Conservation (phyloP, 2,329 filamentous ascomycete species). For the Curvularia sp. region DNA sequence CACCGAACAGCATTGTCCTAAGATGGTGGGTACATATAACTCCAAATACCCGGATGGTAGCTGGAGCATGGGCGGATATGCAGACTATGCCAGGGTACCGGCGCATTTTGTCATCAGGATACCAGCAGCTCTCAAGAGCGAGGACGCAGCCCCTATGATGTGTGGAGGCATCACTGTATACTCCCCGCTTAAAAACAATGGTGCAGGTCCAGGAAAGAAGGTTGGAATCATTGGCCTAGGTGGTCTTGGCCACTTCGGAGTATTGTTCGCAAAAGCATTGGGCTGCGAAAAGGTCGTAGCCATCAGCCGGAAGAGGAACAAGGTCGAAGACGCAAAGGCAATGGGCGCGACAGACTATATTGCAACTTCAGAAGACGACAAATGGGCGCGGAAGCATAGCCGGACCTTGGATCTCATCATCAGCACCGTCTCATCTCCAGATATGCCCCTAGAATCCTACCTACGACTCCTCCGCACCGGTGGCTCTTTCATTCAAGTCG, state of each 20-base stretch:
- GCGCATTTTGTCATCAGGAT: constrained; percentile 67
- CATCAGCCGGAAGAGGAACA: constrained; percentile 66
- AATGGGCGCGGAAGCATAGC: constrained; percentile 68
- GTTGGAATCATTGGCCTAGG: constrained; percentile 78
- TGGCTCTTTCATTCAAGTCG: constrained; percentile 72
- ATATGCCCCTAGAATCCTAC: constrained; percentile 71
- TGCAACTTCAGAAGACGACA: constrained; percentile 46
- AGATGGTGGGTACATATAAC: constrained; percentile 66
- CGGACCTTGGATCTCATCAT: constrained; percentile 67
- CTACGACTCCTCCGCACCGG: constrained; percentile 66
- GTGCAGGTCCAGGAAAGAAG: constrained; percentile 71
- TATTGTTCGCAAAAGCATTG: constrained; percentile 75
- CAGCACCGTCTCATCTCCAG: constrained; percentile 63
- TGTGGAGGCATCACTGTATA: constrained; percentile 81
- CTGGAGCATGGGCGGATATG: constrained; percentile 71
- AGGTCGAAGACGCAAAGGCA: constrained; percentile 66
- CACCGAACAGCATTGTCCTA: constrained; percentile 54
- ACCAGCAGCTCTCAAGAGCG: constrained; percentile 58
- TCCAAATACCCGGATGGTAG: constrained; percentile 63
- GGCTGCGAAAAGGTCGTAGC: constrained; percentile 72
- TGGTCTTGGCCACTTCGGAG: constrained; percentile 75
- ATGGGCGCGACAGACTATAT: constrained; percentile 73
- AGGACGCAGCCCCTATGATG: constrained; percentile 71
- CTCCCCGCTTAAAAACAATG: constrained; percentile 70
- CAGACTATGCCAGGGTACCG: constrained; percentile 62